Conservation (phyloP, 2,329 filamentous ascomycete genomes). For the Fusarium sp. region DNA sequence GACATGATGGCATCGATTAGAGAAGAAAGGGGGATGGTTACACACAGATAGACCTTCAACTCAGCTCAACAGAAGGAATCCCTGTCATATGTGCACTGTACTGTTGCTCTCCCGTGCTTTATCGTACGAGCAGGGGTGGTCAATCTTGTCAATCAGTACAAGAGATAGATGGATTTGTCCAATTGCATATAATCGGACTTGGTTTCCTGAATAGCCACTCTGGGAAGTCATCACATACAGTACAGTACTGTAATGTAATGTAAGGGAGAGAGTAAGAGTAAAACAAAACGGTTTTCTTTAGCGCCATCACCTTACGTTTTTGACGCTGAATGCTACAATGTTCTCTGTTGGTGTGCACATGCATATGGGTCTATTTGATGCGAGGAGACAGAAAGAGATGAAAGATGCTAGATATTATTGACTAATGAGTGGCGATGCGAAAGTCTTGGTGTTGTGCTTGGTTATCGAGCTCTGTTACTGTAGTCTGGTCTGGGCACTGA, state of each 20-base stretch:
- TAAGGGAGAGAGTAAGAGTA: background rate
- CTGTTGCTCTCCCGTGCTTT: conserved; percentile 26
- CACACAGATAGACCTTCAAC: conserved; percentile 10
- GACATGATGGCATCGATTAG: conserved; percentile 13
- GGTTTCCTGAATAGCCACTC: conserved; percentile 14
- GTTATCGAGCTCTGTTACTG: background rate
- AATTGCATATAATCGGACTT: conserved; percentile 17
- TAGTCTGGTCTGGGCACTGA: too few species aligned
- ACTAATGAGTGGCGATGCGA: conserved; percentile 33
- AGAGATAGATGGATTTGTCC: conserved; percentile 1
- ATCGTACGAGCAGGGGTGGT: conserved; percentile 29
- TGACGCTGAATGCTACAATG: conserved; percentile 11
- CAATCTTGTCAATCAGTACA: background rate
- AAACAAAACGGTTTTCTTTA: conserved; percentile 14
- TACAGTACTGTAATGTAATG: background rate
- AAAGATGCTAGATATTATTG: conserved; percentile 12
- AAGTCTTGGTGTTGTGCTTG: conserved; percentile 29
- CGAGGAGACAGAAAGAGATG: conserved; percentile 24
- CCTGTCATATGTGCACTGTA: conserved; percentile 8
- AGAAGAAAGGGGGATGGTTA: conserved; percentile 6
- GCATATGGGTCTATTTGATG: conserved; percentile 10
- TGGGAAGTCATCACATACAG: conserved; percentile 14
- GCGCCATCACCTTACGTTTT: conserved; percentile 5
- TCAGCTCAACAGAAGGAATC: background rate
- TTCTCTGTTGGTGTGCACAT: conserved; percentile 9